A percentile compares a stretch with the other conserved stretches of the same genome.
phyloP scores from a whole-genome alignment of 2,329 filamentous ascomycete genomes.

The Aspergillus clavatus region DNA sequence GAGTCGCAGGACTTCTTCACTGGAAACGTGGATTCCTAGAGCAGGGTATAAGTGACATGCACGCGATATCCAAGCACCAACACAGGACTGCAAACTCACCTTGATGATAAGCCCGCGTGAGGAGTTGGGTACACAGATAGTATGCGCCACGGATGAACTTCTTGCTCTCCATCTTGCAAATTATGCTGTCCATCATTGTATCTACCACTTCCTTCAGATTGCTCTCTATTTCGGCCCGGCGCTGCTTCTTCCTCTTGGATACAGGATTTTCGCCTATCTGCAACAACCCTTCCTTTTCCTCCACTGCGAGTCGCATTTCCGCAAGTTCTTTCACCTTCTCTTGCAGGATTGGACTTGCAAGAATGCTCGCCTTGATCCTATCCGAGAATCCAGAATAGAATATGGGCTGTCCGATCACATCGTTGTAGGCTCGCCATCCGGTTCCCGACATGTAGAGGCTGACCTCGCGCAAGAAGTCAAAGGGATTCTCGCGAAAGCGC shows the following conservation, averaged over 20 bases:
- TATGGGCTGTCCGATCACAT: slow-evolving; percentile 82
- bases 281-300: slow-evolving; percentile 69
- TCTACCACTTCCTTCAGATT: slow-evolving; percentile 77
- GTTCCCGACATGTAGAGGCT: slow-evolving; percentile 87
- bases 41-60: slow-evolving; percentile 3
- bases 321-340: slow-evolving; percentile 72
- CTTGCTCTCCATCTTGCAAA: slow-evolving; percentile 98
- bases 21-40: slow-evolving; percentile 79
- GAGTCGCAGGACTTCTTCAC: slow-evolving; percentile 82
- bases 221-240: slow-evolving; percentile 59
- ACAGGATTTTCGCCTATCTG: slow-evolving; percentile 35
- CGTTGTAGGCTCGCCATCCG: slow-evolving; percentile 92
- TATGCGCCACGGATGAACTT: slow-evolving; percentile 88
- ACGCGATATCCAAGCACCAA: neutral
- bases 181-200: slow-evolving; percentile 88
- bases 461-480: slow-evolving; percentile 86
- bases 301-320: slow-evolving; percentile 65
- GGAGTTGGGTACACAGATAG: slow-evolving; percentile 78
- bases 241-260: slow-evolving; percentile 27
- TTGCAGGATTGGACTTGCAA: slow-evolving; percentile 70
- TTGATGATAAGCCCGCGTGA: slow-evolving; percentile 92
- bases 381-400: slow-evolving; percentile 92
- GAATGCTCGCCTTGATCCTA: slow-evolving; percentile 74
- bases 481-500: slow-evolving; percentile 69
- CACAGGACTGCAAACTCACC: slow-evolving; percentile 43